Conservation (phyloP, 2,329 filamentous ascomycete genomes). For the Cladosporium sp. region DNA sequence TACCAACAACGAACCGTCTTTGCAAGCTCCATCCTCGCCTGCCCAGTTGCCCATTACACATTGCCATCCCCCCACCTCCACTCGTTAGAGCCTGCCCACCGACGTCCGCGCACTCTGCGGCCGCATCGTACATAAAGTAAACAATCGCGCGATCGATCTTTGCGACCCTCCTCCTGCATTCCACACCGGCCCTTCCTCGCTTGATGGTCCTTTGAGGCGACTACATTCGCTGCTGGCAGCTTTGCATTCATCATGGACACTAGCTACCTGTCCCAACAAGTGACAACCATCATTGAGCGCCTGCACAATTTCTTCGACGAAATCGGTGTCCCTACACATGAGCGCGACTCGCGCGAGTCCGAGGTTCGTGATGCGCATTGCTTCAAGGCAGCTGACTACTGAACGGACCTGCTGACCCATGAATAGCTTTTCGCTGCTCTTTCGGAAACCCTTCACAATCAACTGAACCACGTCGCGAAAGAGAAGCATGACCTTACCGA, state of each 20-base stretch:
- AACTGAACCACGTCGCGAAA: conserved; percentile 76
- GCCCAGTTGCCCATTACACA: not conserved
- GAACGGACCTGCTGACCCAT: conserved; percentile 6
- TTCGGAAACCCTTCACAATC: conserved; percentile 85
- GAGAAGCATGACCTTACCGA: conserved; percentile 92
- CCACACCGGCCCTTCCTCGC: conserved; percentile 15
- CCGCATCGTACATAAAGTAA: not conserved
- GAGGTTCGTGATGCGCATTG: conserved; percentile 61
- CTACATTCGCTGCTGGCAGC: conserved; percentile 28
- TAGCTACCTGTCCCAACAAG: conserved; percentile 88
- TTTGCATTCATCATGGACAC: conserved; percentile 64
- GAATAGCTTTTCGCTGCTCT: conserved; percentile 77
- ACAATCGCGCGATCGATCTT: not conserved
- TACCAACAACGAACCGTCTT: not conserved
- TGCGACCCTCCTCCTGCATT: conserved; percentile 13
- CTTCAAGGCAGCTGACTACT: not conserved
- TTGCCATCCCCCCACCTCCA: not conserved
- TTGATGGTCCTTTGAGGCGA: conserved; percentile 20
- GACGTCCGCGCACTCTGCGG: not conserved
- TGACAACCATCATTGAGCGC: conserved; percentile 88
- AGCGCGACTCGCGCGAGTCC: conserved; percentile 82
- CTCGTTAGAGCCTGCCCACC: not conserved
- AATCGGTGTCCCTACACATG: conserved; percentile 90
- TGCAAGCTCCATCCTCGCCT: not conserved
- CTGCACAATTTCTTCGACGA: conserved; percentile 95